Percentiles rank a stretch among this genome's conserved stretches.
Evolutionary conservation across 768 basidiomycete species (phyloP).

Genomic region (Rubroboletus satanas): DNA sequence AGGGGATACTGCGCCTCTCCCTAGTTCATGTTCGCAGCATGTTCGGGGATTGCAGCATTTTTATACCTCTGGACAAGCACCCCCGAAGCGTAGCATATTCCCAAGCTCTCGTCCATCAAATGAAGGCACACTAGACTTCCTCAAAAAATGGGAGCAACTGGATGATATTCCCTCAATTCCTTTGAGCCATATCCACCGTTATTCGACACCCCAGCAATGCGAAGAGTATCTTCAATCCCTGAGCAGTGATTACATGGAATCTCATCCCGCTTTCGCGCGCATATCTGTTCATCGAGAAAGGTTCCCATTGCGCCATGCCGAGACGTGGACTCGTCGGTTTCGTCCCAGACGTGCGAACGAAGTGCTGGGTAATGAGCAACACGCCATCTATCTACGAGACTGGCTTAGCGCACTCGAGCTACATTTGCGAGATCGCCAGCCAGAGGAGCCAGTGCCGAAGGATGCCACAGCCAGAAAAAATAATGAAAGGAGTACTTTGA

Average conservation of each 20-base stretch:
- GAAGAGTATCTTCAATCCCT: constrained; percentile 14
- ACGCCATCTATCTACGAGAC: constrained; percentile 66
- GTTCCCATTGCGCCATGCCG: constrained; percentile 25
- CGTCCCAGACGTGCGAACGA: constrained; percentile 69
- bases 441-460: constrained; percentile 3
- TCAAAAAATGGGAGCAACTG: constrained; percentile 5
- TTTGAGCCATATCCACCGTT: neutral
- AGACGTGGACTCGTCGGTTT: constrained; percentile 73
- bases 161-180: neutral
- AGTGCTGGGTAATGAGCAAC: constrained; percentile 72
- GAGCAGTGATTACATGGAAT: constrained; percentile 19
- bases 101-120: constrained; percentile 1
- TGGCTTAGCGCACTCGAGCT: constrained; percentile 76
- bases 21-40: constrained; percentile 52
- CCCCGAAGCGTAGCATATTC: constrained; percentile 7
- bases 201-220: constrained; percentile 14
- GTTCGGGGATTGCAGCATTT: constrained; percentile 53
- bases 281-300: constrained; percentile 25
- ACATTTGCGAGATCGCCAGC: constrained; percentile 31
- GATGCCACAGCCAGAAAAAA: constrained; percentile 4
- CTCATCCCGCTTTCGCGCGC: constrained; percentile 52
- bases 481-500: constrained; percentile 23
- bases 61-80: constrained; percentile 22
- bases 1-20: constrained; percentile 40
- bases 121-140: constrained; percentile 16